phyloP scores from a whole-genome alignment of 2,329 filamentous ascomycete genomes.

The Phoma sp. region DNA sequence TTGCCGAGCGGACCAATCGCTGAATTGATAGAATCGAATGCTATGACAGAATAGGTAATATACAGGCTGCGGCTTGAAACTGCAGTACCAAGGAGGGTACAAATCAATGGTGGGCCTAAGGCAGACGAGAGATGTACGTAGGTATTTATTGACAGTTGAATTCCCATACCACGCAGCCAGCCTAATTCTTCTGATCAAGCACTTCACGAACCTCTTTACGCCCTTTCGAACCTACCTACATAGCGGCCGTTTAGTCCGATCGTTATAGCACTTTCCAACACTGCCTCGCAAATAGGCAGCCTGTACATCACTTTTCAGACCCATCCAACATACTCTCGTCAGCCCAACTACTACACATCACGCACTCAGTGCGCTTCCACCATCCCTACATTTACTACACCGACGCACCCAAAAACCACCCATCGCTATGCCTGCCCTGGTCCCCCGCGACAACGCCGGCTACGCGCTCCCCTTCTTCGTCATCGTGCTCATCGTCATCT shows the following conservation, averaged over 20 bases:
- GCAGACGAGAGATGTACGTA: background rate
- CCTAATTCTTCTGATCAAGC: no score
- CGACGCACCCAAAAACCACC: background rate
- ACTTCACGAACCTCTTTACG: no score
- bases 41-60: background rate
- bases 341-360: background rate
- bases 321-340: background rate
- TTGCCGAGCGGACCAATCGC: slow-evolving; percentile 7
- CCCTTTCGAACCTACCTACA: no score
- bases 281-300: no score
- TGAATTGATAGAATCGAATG: background rate
- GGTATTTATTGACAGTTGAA: background rate
- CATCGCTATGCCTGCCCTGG: background rate
- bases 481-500: slow-evolving; percentile 33
- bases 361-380: background rate
- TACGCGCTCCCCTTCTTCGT: slow-evolving; percentile 22
- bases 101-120: background rate
- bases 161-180: background rate
- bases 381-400: background rate
- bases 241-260: no score
- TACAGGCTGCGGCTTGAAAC: background rate
- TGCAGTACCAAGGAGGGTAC: background rate
- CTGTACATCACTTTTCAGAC: background rate
- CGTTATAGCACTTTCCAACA: no score
- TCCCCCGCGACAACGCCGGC: slow-evolving; percentile 17